Conservation (phyloP, 2,329 filamentous ascomycete species). For the Chaetomiaceae sp. region DNA sequence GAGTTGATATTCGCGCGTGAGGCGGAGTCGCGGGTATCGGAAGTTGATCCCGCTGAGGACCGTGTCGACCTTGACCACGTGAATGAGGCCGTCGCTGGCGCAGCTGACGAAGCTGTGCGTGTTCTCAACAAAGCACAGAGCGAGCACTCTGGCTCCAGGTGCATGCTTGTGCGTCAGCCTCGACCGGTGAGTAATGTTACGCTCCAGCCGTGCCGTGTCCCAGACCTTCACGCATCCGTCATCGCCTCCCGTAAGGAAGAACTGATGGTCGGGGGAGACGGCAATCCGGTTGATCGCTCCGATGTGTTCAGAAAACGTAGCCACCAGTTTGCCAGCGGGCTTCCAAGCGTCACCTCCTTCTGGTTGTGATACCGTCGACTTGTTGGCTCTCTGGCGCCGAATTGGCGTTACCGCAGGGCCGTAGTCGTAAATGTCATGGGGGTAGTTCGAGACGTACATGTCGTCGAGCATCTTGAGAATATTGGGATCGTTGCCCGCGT, state of each 20-base stretch:
- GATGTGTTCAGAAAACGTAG: conserved; percentile 83
- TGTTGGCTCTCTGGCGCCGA: conserved; percentile 48
- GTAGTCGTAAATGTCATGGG: conserved; percentile 63
- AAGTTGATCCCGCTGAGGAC: conserved; percentile 45
- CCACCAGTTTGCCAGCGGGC: conserved; percentile 77
- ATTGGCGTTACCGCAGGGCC: conserved; percentile 75
- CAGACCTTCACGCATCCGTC: conserved; percentile 89
- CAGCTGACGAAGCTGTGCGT: conserved; percentile 92
- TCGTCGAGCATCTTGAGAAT: conserved; percentile 72
- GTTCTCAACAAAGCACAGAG: conserved; percentile 86
- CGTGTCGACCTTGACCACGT: conserved; percentile 76
- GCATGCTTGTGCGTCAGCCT: conserved; percentile 79
- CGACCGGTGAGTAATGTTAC: conserved; percentile 83
- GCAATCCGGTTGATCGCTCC: conserved; percentile 77
- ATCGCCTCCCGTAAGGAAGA: conserved; percentile 91
- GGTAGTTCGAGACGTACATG: conserved; percentile 73
- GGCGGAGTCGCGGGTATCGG: conserved; percentile 72
- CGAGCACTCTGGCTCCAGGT: conserved; percentile 66
- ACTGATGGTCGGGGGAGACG: conserved; percentile 82
- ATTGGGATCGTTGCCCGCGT: conserved; percentile 71
- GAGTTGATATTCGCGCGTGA: conserved; percentile 78
- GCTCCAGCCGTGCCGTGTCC: conserved; percentile 85
- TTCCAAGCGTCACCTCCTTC: conserved; percentile 64
- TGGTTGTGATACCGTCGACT: conserved; percentile 48
- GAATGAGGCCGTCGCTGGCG: conserved; percentile 82